Conservation (phyloP, 2,329 filamentous ascomycete species). For the Dendryphion nanum region DNA sequence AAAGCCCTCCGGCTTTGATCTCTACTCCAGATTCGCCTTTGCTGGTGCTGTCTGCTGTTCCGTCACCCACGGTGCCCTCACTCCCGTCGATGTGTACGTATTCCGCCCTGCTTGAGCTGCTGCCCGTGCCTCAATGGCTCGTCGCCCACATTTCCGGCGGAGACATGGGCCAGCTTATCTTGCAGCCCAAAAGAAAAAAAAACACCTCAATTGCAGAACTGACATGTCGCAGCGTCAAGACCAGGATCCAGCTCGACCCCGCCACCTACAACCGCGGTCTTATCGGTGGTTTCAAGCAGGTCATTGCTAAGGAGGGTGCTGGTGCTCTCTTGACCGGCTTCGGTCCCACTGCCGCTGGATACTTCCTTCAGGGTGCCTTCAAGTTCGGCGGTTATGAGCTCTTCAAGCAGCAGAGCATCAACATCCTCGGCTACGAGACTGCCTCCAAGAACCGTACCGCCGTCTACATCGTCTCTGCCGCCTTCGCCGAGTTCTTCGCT, state of each 20-base stretch:
- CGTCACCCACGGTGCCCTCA: constrained; percentile 93
- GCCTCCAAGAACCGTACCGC: constrained; percentile 76
- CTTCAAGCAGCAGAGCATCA: constrained; percentile 91
- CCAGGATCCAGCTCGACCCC: constrained; percentile 90
- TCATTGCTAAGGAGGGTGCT: constrained; percentile 77
- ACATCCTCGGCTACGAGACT: constrained; percentile 65
- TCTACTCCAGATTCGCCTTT: constrained; percentile 96
- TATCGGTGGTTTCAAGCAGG: constrained; percentile 82
- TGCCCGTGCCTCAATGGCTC: constrained; percentile 26
- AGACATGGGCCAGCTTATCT: constrained; percentile 2
- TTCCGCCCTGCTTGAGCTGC: constrained; percentile 6
- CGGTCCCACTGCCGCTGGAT: constrained; percentile 82
- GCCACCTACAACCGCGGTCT: constrained; percentile 84
- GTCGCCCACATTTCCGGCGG: too few species aligned
- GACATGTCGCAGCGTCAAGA: constrained; percentile 72
- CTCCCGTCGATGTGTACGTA: constrained; percentile 98
- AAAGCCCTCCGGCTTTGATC: constrained; percentile 62
- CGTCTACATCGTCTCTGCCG: constrained; percentile 72
- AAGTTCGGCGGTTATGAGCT: constrained; percentile 96
- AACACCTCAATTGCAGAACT: constrained; percentile 19
- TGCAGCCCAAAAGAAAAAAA: constrained; percentile 2
- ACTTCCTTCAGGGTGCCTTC: constrained; percentile 91
- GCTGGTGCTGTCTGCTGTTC: constrained; percentile 98
- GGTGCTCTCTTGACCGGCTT: constrained; percentile 82
- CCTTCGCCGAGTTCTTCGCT: constrained; percentile 63